Conservation (phyloP, 2,329 filamentous ascomycete genomes). For the Claviceps quebecensis region DNA sequence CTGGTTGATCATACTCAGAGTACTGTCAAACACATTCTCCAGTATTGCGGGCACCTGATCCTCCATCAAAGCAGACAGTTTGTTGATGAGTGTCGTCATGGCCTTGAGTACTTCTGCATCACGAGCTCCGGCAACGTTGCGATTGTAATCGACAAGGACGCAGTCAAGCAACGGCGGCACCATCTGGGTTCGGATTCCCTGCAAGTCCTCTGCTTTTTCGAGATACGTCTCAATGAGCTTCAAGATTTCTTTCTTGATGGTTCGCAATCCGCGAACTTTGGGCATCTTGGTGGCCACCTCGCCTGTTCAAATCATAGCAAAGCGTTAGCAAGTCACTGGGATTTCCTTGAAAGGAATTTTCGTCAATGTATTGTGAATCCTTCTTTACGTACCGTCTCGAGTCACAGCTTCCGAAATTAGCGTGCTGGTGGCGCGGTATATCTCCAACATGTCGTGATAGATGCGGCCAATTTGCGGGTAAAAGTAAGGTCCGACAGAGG, state of each 20-base stretch:
- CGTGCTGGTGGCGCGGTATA: conserved; percentile 95
- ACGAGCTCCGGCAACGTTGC: conserved; percentile 87
- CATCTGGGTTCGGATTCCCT: conserved; percentile 85
- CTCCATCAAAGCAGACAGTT: conserved; percentile 92
- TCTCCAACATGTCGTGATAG: conserved; percentile 96
- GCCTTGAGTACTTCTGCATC: conserved; percentile 95
- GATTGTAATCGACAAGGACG: conserved; percentile 89
- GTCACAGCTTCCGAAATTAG: conserved; percentile 89
- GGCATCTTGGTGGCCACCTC: conserved; percentile 95
- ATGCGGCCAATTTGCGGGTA: conserved; percentile 96
- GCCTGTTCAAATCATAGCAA: conserved; percentile 31
- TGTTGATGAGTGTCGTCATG: conserved; percentile 94
- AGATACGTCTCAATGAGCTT: conserved; percentile 98
- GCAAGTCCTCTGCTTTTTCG: conserved; percentile 90
- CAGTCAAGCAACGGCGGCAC: conserved; percentile 92
- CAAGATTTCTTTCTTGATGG: conserved; percentile 98
- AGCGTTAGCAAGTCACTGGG: not conserved
- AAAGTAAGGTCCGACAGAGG: conserved; percentile 92
- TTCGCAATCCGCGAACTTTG: conserved; percentile 84
- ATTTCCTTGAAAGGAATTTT: not conserved
- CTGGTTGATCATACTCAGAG: conserved; percentile 99
- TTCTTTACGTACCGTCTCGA: conserved; percentile 50
- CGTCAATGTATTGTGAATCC: conserved; percentile 15
- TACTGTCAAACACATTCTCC: conserved; percentile 98
- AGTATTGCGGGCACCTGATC: conserved; percentile 95